Conservation (phyloP, 1,139 yeast species). For the Blastobotrys aristatus region DNA sequence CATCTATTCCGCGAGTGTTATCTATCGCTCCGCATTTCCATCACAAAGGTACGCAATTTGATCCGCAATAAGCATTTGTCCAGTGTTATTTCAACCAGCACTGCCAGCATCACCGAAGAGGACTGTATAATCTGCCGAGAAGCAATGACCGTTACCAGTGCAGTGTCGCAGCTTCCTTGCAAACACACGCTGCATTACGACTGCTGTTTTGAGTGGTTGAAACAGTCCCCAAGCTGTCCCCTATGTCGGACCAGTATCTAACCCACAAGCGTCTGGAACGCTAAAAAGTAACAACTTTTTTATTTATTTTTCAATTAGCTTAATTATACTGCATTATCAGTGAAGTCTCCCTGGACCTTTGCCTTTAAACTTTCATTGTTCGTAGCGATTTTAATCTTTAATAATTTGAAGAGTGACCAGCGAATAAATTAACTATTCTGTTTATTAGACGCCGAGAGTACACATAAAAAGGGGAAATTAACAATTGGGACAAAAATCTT, state of each 20-base stretch:
- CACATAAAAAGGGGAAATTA: too few relatives aligned
- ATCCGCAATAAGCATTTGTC: slow-evolving; percentile 24
- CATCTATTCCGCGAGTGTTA: slow-evolving; percentile 29
- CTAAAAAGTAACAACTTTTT: slow-evolving; percentile 1
- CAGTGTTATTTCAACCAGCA: slow-evolving; percentile 40
- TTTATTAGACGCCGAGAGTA: too few relatives aligned
- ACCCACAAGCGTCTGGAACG: not conserved
- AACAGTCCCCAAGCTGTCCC: slow-evolving; percentile 51
- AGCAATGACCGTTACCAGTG: slow-evolving; percentile 14
- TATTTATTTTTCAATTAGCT: not conserved
- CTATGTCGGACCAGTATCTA: slow-evolving; percentile 23
- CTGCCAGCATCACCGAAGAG: slow-evolving; percentile 20
- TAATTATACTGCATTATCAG: too few relatives aligned
- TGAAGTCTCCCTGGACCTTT: too few relatives aligned
- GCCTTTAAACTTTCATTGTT: too few relatives aligned
- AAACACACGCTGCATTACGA: slow-evolving; percentile 75
- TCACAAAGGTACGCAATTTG: slow-evolving; percentile 26
- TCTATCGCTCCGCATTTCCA: slow-evolving; percentile 25
- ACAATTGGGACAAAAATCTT: too few relatives aligned
- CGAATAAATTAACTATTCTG: too few relatives aligned
- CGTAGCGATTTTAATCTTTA: too few relatives aligned
- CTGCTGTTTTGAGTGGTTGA: slow-evolving; percentile 80
- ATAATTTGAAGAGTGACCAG: too few relatives aligned
- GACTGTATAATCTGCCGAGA: slow-evolving; percentile 62
- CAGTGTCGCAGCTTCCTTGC: slow-evolving; percentile 39